Conservation (phyloP, 164 flowering plant species). For the Tetrastigma voinierianum region DNA sequence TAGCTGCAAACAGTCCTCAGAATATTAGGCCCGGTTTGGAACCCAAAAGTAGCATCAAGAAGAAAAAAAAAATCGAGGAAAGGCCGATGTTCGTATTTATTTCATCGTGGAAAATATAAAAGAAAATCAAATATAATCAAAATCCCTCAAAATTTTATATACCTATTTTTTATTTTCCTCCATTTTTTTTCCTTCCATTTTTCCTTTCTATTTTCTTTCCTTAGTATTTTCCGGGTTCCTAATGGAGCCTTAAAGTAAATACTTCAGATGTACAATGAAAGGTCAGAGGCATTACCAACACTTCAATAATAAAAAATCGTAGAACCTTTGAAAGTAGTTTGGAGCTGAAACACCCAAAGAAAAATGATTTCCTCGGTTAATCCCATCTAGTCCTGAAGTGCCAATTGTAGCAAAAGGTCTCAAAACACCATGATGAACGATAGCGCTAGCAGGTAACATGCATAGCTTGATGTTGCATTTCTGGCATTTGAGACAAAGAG, state of each 20-base stretch:
- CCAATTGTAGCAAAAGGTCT: conserved; percentile 20
- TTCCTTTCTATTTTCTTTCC: too few relatives aligned
- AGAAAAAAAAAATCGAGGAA: too few relatives aligned
- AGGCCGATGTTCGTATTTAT: too few relatives aligned
- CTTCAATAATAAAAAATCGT: neutral
- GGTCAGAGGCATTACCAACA: neutral
- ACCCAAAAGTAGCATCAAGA: too few relatives aligned
- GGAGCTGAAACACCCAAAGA: conserved; percentile 15
- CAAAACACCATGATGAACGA: neutral
- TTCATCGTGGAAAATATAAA: too few relatives aligned
- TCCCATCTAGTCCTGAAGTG: conserved; percentile 15
- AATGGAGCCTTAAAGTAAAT: too few relatives aligned
- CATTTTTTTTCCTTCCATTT: too few relatives aligned
- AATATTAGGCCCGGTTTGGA: neutral
- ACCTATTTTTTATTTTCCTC: too few relatives aligned
- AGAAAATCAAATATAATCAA: too few relatives aligned
- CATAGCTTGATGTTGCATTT: conserved; percentile 18
- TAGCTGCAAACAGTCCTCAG: neutral
- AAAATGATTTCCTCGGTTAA: conserved; percentile 3
- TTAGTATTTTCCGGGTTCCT: too few relatives aligned
- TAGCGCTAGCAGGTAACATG: conserved; percentile 11
- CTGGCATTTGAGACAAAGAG: conserved; percentile 11
- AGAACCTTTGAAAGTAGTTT: conserved; percentile 18
- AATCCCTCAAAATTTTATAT: too few relatives aligned
- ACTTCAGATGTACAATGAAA: neutral